Evolutionary conservation across 768 basidiomycete genomes (phyloP), one percentile per base, ranked within the genome.

Genomic region (Paxillus involutus): DNA sequence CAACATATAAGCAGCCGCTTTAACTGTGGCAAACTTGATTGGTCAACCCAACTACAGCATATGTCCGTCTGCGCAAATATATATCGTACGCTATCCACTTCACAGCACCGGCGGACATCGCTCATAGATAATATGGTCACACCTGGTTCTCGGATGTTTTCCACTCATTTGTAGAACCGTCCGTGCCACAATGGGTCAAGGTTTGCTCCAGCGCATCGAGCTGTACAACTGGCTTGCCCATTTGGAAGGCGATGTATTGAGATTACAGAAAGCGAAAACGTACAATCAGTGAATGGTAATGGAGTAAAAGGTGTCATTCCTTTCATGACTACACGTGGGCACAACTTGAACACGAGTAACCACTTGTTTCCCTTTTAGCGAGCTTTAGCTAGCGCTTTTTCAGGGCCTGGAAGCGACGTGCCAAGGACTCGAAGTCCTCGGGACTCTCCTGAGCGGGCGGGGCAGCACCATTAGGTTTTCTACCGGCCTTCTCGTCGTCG

Each of bases 401-500:
- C 62, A 97, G 72, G 29, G 84, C 87, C 56, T 89, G 91, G 63
- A 97, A 96, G 53, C 94, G 83, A 68, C 81, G 84, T 47, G 86
- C 75, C 47, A 97, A 75, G 19, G 82, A 77, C 37, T 88, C 87
- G 62, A 93, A 91, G 53, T 88, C 88, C 60, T 93, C 80, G 47
- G 70, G 64, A 39, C 63, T 52, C 37, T 66, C 59, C 30, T 60
- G 61, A 6, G 52, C 42, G 35, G 58, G 21, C 21, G 56, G 52
- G 2, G 11, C 29, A 4, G 53, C 36, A 44, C 35, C 43, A 26
- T 53, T 37, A 33, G 56, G 26, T 46, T 45, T 49, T 47, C 53
- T 46, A 35, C 41, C 39, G 52, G 49, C 32, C 58, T 63, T 73
- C 45, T 73, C 73, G 43, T 70, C 73, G 19, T 74, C 75, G 44